A percentile compares a stretch with the other conserved stretches of the same genome.
phyloP scores from a whole-genome alignment of 495 filamentous ascomycete genomes.

The Clohesyomyces aquaticus region DNA sequence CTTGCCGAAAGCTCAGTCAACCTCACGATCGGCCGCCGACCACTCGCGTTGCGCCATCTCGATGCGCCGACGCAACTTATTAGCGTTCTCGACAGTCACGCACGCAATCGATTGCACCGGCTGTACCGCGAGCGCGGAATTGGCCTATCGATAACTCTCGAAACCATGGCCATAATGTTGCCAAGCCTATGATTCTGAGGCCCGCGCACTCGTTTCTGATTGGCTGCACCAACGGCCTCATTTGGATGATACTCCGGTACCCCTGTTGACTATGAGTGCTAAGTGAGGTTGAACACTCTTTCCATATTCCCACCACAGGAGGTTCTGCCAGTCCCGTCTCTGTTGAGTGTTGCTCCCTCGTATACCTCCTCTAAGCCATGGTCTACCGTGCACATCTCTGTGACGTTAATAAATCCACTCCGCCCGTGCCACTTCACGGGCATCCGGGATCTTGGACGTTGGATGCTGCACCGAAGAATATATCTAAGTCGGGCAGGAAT shows the following conservation, averaged over 20 bases:
- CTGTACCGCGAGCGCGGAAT: conserved; percentile 18
- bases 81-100: not conserved
- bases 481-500: not conserved
- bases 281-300: not conserved
- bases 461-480: conserved; percentile 6
- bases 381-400: not conserved
- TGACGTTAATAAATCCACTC: conserved; percentile 13
- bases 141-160: conserved; percentile 20
- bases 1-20: not conserved
- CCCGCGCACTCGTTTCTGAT: conserved; percentile 5
- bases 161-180: conserved; percentile 1
- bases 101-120: conserved; percentile 13
- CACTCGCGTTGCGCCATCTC: not conserved
- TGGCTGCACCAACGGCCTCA: conserved; percentile 9
- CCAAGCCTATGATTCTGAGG: conserved; percentile 3
- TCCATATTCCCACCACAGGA: conserved; percentile 1
- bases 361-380: not conserved
- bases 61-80: not conserved
- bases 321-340: not conserved
- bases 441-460: not conserved
- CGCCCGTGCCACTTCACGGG: conserved; percentile 3
- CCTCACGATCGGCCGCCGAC: not conserved
- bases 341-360: not conserved
- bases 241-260: conserved; percentile 23
- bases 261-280: conserved; percentile 9